Conservation (phyloP, 1,284 basidiomycete species). For the Afroboletus lepidellus region DNA sequence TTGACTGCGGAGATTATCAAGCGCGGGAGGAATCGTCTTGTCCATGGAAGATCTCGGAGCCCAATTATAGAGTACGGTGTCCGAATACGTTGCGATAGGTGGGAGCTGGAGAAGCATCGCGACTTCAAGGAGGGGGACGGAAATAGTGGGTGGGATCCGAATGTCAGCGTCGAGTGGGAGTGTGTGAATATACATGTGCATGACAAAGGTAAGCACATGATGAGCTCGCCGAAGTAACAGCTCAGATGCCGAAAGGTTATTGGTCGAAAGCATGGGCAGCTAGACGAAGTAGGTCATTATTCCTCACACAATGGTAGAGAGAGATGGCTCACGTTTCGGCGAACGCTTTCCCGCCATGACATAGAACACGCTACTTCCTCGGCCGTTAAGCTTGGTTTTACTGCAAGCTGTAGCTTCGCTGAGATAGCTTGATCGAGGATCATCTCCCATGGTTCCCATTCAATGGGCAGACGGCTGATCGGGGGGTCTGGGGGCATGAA, state of each 20-base stretch:
- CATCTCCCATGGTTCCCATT: constrained; percentile 75
- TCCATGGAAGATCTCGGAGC: constrained; percentile 36
- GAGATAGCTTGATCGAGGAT: constrained; percentile 52
- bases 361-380: constrained; percentile 48
- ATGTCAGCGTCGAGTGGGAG: constrained; percentile 54
- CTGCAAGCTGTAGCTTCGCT: constrained; percentile 55
- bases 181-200: constrained; percentile 89
- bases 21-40: constrained; percentile 27
- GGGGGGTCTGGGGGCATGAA: constrained; percentile 89
- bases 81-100: constrained; percentile 90
- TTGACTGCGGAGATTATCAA: constrained; percentile 60
- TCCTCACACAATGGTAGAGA: no score
- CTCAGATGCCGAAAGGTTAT: constrained; percentile 53
- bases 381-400: constrained; percentile 41
- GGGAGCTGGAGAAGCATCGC: constrained; percentile 80
- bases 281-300: constrained; percentile 16
- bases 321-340: constrained; percentile 50
- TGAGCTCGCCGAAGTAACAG: constrained; percentile 78
- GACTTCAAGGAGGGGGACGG: constrained; percentile 78
- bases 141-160: constrained; percentile 69
- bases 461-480: constrained; percentile 54
- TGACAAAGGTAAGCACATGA: constrained; percentile 79
- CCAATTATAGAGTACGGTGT: constrained; percentile 95
- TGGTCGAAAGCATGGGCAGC: constrained; percentile 36
- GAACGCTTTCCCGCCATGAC: constrained; percentile 63